These are phyloP conservation scores for Brassica nigra DNA, from an alignment of 345 rosid species.

Conservation along the genomic window DNA sequence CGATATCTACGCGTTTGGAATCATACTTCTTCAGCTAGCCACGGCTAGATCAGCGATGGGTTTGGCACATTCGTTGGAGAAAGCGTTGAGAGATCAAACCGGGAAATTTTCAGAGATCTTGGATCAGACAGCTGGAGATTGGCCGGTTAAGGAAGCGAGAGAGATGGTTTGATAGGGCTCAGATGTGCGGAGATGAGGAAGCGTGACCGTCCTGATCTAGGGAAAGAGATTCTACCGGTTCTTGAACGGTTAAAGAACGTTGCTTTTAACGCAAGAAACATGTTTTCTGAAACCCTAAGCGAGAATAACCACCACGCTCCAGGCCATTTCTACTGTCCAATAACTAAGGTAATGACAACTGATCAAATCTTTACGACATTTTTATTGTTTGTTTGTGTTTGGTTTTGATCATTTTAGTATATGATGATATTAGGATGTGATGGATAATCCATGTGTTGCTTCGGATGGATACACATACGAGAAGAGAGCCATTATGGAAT, in stretches of 20 bases:
- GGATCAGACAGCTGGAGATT: slow-evolving; percentile 69
- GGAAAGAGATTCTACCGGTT: slow-evolving; percentile 61
- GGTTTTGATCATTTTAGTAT: neutral
- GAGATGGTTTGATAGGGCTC: slow-evolving; percentile 68
- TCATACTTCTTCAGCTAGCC: slow-evolving; percentile 71
- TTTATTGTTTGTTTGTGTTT: neutral
- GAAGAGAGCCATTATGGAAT: slow-evolving; percentile 63
- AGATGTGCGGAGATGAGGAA: slow-evolving; percentile 74
- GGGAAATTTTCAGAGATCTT: slow-evolving; percentile 54
- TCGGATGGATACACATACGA: slow-evolving; percentile 91
- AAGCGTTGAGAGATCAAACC: slow-evolving; percentile 55
- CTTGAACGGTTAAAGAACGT: slow-evolving; percentile 62
- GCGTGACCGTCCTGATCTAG: slow-evolving; percentile 75
- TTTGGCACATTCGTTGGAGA: slow-evolving; percentile 63
- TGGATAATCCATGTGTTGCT: slow-evolving; percentile 87
- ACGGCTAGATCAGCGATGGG: slow-evolving; percentile 79
- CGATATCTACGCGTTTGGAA: slow-evolving; percentile 79
- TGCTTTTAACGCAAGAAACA: slow-evolving; percentile 46
- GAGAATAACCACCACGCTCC: slow-evolving; percentile 46
- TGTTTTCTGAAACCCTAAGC: slow-evolving; percentile 12
- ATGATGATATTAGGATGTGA: slow-evolving; percentile 57
- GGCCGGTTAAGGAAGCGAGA: slow-evolving; percentile 75
- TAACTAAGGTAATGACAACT: slow-evolving; percentile 57
- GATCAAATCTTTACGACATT: neutral
- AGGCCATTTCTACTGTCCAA: slow-evolving; percentile 77